Conservation (phyloP, 768 basidiomycete genomes). For the Psilocybe cubensis region DNA sequence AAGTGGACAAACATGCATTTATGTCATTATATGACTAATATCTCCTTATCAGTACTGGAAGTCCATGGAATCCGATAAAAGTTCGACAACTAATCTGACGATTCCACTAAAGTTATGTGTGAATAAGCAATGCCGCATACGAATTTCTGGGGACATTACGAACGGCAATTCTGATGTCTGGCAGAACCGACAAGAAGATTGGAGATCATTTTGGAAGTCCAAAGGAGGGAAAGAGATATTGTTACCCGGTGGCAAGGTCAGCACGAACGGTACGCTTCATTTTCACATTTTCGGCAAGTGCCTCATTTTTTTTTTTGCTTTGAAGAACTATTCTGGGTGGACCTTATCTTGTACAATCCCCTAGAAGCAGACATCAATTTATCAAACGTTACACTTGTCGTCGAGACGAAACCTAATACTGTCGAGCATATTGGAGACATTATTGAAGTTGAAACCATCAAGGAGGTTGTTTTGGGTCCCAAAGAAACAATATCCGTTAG, state of each 20-base stretch:
- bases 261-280: conserved; percentile 58
- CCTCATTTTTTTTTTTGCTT: background rate
- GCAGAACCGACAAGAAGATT: conserved; percentile 66
- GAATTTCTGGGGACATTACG: conserved; percentile 54
- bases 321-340: conserved; percentile 78
- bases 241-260: conserved; percentile 58
- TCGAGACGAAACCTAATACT: conserved; percentile 43
- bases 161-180: conserved; percentile 53
- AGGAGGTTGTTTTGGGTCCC: conserved; percentile 63
- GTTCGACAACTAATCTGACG: conserved; percentile 46
- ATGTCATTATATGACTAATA: background rate
- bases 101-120: conserved; percentile 74
- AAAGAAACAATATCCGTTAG: conserved; percentile 69
- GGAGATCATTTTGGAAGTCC: conserved; percentile 62
- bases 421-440: conserved; percentile 36
- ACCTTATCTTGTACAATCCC: conserved; percentile 71
- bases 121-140: conserved; percentile 55
- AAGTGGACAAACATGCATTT: conserved; percentile 20
- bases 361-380: conserved; percentile 75
- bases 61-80: conserved; percentile 53
- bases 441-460: conserved; percentile 61
- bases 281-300: background rate
- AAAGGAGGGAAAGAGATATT: conserved; percentile 58
- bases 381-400: conserved; percentile 58
- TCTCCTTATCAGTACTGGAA: conserved; percentile 64